phyloP scores from a whole-genome alignment of 1,139 yeast genomes.

The Blastobotrys proliferans region DNA sequence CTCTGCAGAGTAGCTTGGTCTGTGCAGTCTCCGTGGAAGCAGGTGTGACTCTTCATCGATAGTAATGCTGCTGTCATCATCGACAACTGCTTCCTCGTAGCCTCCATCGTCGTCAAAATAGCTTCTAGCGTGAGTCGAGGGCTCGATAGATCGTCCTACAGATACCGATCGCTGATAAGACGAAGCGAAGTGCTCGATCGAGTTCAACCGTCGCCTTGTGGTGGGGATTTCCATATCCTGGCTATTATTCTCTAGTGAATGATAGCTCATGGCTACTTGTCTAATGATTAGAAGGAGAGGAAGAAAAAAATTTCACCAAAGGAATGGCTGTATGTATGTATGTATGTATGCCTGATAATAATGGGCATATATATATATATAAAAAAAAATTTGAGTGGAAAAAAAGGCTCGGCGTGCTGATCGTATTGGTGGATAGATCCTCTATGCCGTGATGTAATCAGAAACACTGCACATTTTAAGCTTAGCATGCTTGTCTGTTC shows the following conservation, averaged over 20 bases:
- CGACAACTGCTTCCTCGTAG: slow-evolving; percentile 24
- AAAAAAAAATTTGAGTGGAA: no score
- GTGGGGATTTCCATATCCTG: no score
- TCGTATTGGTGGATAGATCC: no score
- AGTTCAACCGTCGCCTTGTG: slow-evolving; percentile 41
- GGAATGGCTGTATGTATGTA: background rate
- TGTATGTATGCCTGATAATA: background rate
- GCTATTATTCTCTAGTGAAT: slow-evolving; percentile 3
- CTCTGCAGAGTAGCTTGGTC: slow-evolving; percentile 15
- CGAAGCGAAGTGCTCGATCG: slow-evolving; percentile 72
- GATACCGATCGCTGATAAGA: slow-evolving; percentile 77
- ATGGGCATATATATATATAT: no score
- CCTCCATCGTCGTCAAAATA: slow-evolving; percentile 38
- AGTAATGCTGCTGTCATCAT: slow-evolving; percentile 11
- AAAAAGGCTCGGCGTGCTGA: no score
- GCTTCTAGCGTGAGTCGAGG: slow-evolving; percentile 44
- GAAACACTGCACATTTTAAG: no score
- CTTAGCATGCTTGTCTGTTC: no score
- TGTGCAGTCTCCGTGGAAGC: slow-evolving; percentile 8
- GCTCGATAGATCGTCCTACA: slow-evolving; percentile 53
- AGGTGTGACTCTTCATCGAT: slow-evolving; percentile 6
- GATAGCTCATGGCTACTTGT: slow-evolving; percentile 9
- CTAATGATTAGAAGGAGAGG: no score
- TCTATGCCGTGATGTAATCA: no score
- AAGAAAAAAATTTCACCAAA: background rate